phyloP scores from a whole-genome alignment of 2,329 filamentous ascomycete genomes.

The Corniculantispora saksenae region DNA sequence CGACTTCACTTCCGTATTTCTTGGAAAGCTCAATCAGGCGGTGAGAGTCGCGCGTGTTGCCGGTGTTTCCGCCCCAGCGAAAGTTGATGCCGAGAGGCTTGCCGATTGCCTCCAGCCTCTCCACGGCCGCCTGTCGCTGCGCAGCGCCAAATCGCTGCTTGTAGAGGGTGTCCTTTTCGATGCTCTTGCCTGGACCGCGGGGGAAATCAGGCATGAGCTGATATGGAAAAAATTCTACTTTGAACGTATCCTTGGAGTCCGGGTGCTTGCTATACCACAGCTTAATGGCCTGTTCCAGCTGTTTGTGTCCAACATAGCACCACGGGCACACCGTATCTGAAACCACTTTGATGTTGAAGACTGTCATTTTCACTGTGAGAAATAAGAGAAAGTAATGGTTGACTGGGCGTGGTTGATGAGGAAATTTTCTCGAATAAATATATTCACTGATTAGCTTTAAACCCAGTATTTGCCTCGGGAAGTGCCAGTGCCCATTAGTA shows the following conservation, averaged over 20 bases:
- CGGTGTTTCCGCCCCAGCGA: constrained; percentile 42
- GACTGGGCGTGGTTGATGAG: no score
- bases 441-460: no score
- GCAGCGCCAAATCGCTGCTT: constrained; percentile 62
- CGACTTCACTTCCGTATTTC: constrained; percentile 49
- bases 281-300: constrained; percentile 48
- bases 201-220: constrained; percentile 43
- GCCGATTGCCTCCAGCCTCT: constrained; percentile 34
- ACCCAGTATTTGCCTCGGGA: neutral
- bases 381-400: no score
- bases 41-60: constrained; percentile 36
- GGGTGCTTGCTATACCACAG: constrained; percentile 43
- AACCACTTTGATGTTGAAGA: constrained; percentile 47
- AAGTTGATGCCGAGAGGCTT: constrained; percentile 42
- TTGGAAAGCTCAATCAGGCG: constrained; percentile 51
- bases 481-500: neutral
- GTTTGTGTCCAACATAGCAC: constrained; percentile 51
- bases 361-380: constrained; percentile 57
- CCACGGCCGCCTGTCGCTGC: constrained; percentile 44
- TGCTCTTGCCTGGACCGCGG: constrained; percentile 32
- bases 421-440: no score
- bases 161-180: constrained; percentile 41
- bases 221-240: constrained; percentile 48
- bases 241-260: constrained; percentile 58
- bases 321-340: constrained; percentile 54